Conservation (phyloP, 148 eudicot species). For the Rhododendron molle region DNA sequence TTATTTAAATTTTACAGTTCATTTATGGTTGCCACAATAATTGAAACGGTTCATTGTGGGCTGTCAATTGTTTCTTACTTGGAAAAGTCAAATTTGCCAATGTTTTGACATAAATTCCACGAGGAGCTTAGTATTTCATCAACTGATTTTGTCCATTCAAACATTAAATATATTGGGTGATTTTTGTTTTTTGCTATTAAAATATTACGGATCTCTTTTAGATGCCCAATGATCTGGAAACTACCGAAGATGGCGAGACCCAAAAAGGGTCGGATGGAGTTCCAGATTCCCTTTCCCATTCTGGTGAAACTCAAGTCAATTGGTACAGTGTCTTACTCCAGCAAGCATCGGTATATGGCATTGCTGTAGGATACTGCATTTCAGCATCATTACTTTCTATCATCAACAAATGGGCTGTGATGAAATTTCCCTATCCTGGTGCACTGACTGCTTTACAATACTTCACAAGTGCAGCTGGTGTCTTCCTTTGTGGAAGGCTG, state of each 20-base stretch:
- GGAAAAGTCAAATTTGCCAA: not conserved
- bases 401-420: slow-evolving; percentile 22
- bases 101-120: not conserved
- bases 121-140: not conserved
- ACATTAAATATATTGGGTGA: not conserved
- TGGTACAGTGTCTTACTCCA: slow-evolving; percentile 62
- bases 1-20: not conserved
- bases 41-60: not conserved
- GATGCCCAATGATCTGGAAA: slow-evolving; percentile 66
- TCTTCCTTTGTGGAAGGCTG: slow-evolving; percentile 56
- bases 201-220: slow-evolving; percentile 11
- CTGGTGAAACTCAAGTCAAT: slow-evolving; percentile 31
- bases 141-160: not conserved
- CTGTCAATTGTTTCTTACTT: not conserved
- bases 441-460: not conserved
- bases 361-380: slow-evolving; percentile 90
- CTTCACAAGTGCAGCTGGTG: slow-evolving; percentile 16
- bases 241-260: slow-evolving; percentile 37
- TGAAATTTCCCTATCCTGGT: not conserved
- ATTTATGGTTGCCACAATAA: not conserved
- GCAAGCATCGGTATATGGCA: slow-evolving; percentile 81
- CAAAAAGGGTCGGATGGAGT: slow-evolving; percentile 20
- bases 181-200: not conserved
- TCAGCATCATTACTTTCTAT: slow-evolving; percentile 82
- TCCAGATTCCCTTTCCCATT: slow-evolving; percentile 23